Evolutionary conservation across 257 asterid species (phyloP), one percentile per base, ranked within the genome.

Genomic region (Petrea volubilis): DNA sequence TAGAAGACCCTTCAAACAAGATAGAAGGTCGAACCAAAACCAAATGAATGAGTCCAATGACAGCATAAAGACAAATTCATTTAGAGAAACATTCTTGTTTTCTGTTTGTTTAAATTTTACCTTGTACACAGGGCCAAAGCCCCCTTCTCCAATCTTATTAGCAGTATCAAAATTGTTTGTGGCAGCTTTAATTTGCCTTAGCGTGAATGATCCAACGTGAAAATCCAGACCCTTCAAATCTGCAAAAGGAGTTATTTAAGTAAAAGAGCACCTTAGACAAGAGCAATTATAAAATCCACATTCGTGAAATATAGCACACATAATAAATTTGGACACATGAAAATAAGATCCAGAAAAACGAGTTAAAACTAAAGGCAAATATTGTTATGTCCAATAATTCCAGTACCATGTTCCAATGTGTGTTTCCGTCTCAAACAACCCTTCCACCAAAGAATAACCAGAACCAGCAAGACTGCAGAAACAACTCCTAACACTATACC

Each of bases 121-220:
- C 89, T 81, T 83, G 77, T 70, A 83, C 8, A 86, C 92, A 15
- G 92, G 83, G 51, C 92, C 92, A 68, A 86, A 86, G 55, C 92
- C 92, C 64, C 92, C 92, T 80, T 86, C 92, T 69, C 92, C 92
- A 41, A 86, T 83, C 76, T 86, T 86, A 70, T 81, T 77, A 58
- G 81, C 81, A 4, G 80, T 82, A 72, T 86, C 89, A 68, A 86
- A 86, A 69, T 86, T 86, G 66, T 86, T 74, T 2, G 91, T 86
- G 50, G 89, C 89, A 41, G 84, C 84, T 78, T 63, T 86, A 18
- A 86, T 74, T 73, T 86, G 89, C 53, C 82, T 71, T 31, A 81
- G 72, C 18, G 87, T 69, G 41, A 81, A 86, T 41, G 81, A 71
- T 2, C 86, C 84, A 0, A 84, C 80, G 40, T 73, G 79, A 51